phyloP scores from a whole-genome alignment of 169 alveolate genomes.

The Cryptosporidium parvum region DNA sequence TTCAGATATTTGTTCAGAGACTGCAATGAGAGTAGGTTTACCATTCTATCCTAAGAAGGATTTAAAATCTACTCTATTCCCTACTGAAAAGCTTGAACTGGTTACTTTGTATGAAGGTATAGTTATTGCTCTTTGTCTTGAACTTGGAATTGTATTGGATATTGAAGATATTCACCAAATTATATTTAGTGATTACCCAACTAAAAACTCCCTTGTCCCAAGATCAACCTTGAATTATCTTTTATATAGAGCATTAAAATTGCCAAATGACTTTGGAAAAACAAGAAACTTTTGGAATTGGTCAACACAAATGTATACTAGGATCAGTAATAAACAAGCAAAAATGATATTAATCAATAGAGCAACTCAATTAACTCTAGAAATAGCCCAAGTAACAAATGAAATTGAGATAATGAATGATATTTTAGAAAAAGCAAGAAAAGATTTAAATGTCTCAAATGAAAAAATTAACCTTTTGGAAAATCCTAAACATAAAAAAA shows the following conservation, averaged over 20 bases:
- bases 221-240: constrained; percentile 43
- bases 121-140: constrained; percentile 57
- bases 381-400: constrained; percentile 61
- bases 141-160: constrained; percentile 56
- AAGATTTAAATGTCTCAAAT: neutral
- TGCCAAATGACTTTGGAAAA: constrained; percentile 55
- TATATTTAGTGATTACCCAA: constrained; percentile 52
- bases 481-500: neutral
- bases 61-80: neutral
- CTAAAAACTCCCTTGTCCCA: constrained; percentile 45
- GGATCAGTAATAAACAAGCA: constrained; percentile 62
- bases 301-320: constrained; percentile 48
- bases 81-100: neutral
- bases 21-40: constrained; percentile 56
- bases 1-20: constrained; percentile 71
- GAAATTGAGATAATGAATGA: constrained; percentile 73
- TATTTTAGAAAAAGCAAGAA: constrained; percentile 18
- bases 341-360: constrained; percentile 36
- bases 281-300: constrained; percentile 49
- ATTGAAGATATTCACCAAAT: constrained; percentile 53
- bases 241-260: constrained; percentile 57
- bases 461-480: neutral
- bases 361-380: constrained; percentile 30
- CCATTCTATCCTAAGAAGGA: constrained; percentile 52
- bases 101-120: constrained; percentile 37